Evolutionary conservation across 768 basidiomycete species (phyloP), one percentile per base, ranked within the genome.

Genomic region (Suillus plorans): DNA sequence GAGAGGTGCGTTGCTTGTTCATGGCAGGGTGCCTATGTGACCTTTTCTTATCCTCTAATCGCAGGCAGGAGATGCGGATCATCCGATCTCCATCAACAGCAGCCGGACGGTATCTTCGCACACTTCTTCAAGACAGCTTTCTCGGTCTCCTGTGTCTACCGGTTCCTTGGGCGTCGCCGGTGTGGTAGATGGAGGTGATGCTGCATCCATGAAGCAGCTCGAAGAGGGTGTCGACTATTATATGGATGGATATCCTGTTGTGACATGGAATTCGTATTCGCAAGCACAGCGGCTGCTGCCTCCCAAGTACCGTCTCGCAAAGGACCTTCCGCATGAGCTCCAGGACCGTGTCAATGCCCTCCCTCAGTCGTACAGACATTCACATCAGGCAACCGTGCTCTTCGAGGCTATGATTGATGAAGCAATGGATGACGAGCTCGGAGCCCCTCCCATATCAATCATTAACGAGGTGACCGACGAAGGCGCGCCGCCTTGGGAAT

Each of bases 401-500:
- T 90, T 94, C 64, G 83, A 89, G 70, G 82, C 85, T 4, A 82
- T 82, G 66, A 93, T 95, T 16, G 76, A 76, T 18, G 85, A 89
- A 66, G 90, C 89, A 0, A 80, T 80, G 25, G 77, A 80, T 6
- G 88, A 90, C 68, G 93, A 95, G 66, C 88, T 86, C 0, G 71
- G 84, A 53, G 89, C 91, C 2, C 92, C 91, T 0, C 77, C 77
- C 6, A 91, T 97, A 69, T 76, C 76, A 18, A 82, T 97, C 31
- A 74, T 64, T 49, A 94, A 95, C 69, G 74, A 83, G 0, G 78
- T 93, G 28, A 92, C 92, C 66, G 72, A 80, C 10, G 89, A 90
- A 66, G 80, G 85, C 12, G 85, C 88, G 25, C 94, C 95, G 0
- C 85, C 84, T 31, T 94, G 91, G 86, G 94, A 97, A 70, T 97